A percentile compares a stretch with the other conserved stretches of the same genome.
Evolutionary conservation across 75 land plant species (phyloP).

Genomic region (Ceratopteris richardii): DNA sequence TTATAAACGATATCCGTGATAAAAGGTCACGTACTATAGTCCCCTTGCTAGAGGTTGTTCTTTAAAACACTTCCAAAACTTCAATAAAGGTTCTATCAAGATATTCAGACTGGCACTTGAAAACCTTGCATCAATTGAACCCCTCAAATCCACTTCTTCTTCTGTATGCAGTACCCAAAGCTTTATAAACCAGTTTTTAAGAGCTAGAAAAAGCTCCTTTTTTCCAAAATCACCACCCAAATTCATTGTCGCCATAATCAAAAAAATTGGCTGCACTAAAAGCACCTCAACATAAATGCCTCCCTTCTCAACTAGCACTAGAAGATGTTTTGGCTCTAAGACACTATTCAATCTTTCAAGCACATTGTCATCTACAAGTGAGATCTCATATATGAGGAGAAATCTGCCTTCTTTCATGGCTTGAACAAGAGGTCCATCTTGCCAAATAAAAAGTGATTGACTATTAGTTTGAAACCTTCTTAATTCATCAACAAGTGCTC

Average conservation of each 20-base stretch:
- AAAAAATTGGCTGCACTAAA: slow-evolving; percentile 62
- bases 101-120: too few relatives aligned
- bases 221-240: slow-evolving; percentile 99
- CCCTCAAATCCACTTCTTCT: slow-evolving; percentile 62
- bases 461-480: slow-evolving; percentile 43
- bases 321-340: slow-evolving; percentile 73
- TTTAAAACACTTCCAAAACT: slow-evolving; percentile 95
- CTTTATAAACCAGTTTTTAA: slow-evolving; percentile 91
- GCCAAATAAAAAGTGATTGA: slow-evolving; percentile 88
- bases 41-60: slow-evolving; percentile 37
- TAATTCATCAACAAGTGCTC: slow-evolving; percentile 36
- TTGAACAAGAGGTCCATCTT: slow-evolving; percentile 94
- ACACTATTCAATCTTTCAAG: slow-evolving; percentile 96
- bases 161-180: slow-evolving; percentile 82
- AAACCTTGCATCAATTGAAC: slow-evolving; percentile 44
- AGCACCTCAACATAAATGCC: slow-evolving; percentile 61
- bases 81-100: slow-evolving; percentile 47
- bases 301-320: slow-evolving; percentile 97
- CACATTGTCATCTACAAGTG: slow-evolving; percentile 98
- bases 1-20: slow-evolving; percentile 78
- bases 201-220: slow-evolving; percentile 94
- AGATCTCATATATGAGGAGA: slow-evolving; percentile 90
- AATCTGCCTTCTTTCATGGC: slow-evolving; percentile 90
- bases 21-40: slow-evolving; percentile 87
- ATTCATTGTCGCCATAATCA: slow-evolving; percentile 95